phyloP scores from a whole-genome alignment of 1,284 basidiomycete genomes.

The Malassezia brasiliensis region DNA sequence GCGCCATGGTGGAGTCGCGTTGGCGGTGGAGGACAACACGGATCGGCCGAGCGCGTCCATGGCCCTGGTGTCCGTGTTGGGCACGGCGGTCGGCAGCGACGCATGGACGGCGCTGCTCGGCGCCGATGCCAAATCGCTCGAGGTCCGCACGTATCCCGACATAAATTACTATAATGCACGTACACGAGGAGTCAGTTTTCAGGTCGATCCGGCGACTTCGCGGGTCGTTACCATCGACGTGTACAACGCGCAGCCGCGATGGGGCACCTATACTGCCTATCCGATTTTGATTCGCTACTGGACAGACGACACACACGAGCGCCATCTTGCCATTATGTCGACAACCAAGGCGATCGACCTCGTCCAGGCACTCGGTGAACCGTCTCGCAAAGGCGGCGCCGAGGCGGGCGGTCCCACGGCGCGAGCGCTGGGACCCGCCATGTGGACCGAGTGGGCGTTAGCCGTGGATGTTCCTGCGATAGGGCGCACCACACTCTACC shows the following conservation, averaged over 20 bases:
- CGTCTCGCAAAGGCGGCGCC: conserved; percentile 12
- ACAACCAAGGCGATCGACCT: conserved; percentile 1
- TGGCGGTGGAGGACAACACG: neutral
- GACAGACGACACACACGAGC: neutral
- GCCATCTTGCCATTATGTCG: neutral
- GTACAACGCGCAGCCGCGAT: conserved; percentile 11
- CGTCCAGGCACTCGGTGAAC: conserved; percentile 9
- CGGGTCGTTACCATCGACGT: conserved; percentile 7
- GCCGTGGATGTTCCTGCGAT: neutral
- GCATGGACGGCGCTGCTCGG: neutral
- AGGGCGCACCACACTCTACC: neutral
- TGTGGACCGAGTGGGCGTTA: conserved; percentile 12
- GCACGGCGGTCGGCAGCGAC: neutral
- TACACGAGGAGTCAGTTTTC: conserved; percentile 4
- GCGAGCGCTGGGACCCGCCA: conserved; percentile 3
- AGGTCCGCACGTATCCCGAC: conserved; percentile 1
- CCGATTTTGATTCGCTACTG: neutral
- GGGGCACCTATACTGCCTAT: conserved; percentile 3
- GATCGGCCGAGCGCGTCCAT: neutral
- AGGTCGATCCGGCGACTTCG: neutral
- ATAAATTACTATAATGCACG: conserved; percentile 6
- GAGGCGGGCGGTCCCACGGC: neutral
- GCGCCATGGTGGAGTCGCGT: conserved; percentile 3
- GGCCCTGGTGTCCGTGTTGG: neutral
- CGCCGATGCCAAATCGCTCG: neutral